Base-by-base conservation (phyloP, 306 rosid species). In the Lithocarpus polystachyus region DNA sequence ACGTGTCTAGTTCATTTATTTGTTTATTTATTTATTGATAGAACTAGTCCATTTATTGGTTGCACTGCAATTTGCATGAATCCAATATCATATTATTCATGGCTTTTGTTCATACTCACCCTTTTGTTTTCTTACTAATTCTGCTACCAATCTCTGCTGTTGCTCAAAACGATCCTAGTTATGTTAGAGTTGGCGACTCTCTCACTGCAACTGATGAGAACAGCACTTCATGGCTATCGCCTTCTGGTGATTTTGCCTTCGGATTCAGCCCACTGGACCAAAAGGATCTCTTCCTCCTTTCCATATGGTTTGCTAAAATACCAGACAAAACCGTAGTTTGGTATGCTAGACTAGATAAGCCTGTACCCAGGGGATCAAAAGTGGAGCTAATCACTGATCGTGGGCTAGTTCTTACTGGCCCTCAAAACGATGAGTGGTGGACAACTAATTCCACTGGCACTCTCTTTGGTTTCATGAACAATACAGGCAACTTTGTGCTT, bases 291-390 rank as follows among this genome's bases (percentile, higher is more conserved):
- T 91, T 72, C 79, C 55, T 84, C 78, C 83, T 91, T 48, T 83
- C 89, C 3, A 77, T 82, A n/a, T 91, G 93, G 96, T 89, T 76
- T 67, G 29, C 74, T 78, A 87, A 72, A 22, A 74, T 91, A 56
- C 84, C 85, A 0, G 86, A 89, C 18, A 48, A 52, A 53, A 84
- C 89, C 43, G 2, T 89, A 10, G 82, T 87, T 68, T 89, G 93
- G 90, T 74, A 57, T 77, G 83, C 12, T 4, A 84, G 82, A 31
- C 20, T 65, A 18, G 40, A 5, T 10, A 18, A 65, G 6, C 73
- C 84, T 33, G 79, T 65, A 52, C 85, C 89, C 2, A 5, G 17
- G 31, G 91, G 94, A 8, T 88, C 92, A 22, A 4, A 26, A 23
- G 2, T 82, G 24, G 43, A 40, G 12, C 31, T 77, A 55, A 64